Evolutionary conservation across 2,329 filamentous ascomycete genomes (phyloP), one percentile per base, ranked within the genome.

Genomic region (Alternaria rosae): DNA sequence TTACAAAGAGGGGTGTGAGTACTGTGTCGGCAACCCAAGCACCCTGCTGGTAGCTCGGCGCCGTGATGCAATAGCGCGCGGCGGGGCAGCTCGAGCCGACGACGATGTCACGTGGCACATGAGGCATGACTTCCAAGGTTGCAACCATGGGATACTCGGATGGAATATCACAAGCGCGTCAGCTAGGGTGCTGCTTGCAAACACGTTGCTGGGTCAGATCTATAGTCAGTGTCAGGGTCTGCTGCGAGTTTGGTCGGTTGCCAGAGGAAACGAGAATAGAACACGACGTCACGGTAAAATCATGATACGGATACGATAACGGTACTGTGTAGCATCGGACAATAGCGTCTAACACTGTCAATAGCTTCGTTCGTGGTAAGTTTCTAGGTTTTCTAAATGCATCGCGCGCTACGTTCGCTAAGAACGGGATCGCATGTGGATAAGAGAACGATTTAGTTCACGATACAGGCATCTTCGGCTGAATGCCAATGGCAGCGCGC

Each of bases 31-130:
- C 54, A 47, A 38, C 13, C 17, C 53, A 67, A 70, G 74, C 64
- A 77, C 76, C 76, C 59, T 77, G 76, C 75, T 77, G 76, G 70
- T 63, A 61, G 66, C 70, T 69, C 62, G 48, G 57, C 61, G 57
- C 59, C 66, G 60, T 60, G 64, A 54, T 61, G 47, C 60, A 43
- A 62, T 68, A 50, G 57, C 64, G 62, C 62, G 60, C 62, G 57
- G 69, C 69, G 70, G 68, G 68, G 67, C 59, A 59, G 45, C 63
- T 59, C 56, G 47, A 44, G 43, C 60, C 28, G 44, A 57, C 54
- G 61, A 51, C 59, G 42, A 25, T 50, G 61, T 68, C 62, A 69
- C 62, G 52, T 68, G 63, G 30, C n/a, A 15, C 30, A 12, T 23
- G 47, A 28, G 11, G n/a, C 32, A n/a, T 10, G 10, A 17, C 13